Evolutionary conservation across 441 rosid genomes (phyloP).

Genomic region (Gossypium lobatum): DNA sequence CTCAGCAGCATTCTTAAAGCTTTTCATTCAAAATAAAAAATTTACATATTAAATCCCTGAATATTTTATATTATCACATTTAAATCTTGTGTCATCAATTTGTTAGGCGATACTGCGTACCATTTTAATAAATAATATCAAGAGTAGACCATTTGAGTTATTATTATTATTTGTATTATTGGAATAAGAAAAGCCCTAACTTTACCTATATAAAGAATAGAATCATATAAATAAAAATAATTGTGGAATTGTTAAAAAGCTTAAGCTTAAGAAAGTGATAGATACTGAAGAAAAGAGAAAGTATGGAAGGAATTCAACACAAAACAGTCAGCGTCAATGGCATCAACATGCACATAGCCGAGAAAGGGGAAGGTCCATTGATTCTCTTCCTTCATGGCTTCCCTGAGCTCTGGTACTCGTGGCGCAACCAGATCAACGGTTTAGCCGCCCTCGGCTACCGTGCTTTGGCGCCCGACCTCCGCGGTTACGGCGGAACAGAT

Average conservation of each 20-base stretch:
- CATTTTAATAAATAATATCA: no score
- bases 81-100: rapidly evolving
- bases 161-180: no score
- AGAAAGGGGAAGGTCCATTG: constrained; percentile 32
- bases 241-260: no score
- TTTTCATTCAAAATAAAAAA: no score
- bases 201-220: background rate
- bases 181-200: background rate
- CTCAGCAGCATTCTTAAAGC: no score
- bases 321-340: constrained; percentile 34
- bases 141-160: no score
- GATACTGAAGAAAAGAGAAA: background rate
- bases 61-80: no score
- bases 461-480: background rate
- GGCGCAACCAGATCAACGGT: constrained; percentile 18
- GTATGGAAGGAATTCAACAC: background rate
- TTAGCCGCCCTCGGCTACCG: constrained; percentile 37
- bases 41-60: rapidly evolving
- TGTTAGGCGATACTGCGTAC: rapidly evolving
- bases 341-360: constrained; percentile 47
- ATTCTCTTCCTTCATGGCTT: constrained; percentile 1
- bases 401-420: background rate
- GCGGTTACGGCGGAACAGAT: background rate
- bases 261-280: background rate
- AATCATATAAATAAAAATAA: background rate